Percentiles rank a stretch among this genome's conserved stretches.
Conservation (phyloP, 2,329 filamentous ascomycete species). For the Thermothelomyces thermophilus region DNA sequence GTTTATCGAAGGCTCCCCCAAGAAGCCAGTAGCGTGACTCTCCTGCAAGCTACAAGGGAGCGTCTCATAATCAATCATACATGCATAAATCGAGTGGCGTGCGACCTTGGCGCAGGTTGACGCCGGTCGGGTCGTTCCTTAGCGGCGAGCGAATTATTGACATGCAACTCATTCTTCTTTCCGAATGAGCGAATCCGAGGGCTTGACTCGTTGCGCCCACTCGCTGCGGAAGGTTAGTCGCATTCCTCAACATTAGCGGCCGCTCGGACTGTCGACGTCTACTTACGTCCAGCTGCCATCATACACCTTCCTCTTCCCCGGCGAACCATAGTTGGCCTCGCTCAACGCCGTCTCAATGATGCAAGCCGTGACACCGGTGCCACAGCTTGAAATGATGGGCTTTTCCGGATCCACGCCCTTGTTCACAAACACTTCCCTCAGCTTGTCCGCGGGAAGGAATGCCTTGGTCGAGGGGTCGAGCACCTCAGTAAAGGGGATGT, state of each 20-base stretch:
- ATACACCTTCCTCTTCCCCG: slow-evolving; percentile 68
- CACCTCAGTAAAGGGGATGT: slow-evolving; percentile 70
- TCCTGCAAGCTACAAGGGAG: background rate
- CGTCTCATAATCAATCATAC: slow-evolving; percentile 2
- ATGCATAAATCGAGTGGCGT: slow-evolving; percentile 1
- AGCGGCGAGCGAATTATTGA: background rate
- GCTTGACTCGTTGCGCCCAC: slow-evolving; percentile 60
- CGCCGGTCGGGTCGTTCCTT: background rate
- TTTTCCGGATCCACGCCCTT: slow-evolving; percentile 72
- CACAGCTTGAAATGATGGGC: slow-evolving; percentile 82
- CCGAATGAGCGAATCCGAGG: slow-evolving; percentile 55
- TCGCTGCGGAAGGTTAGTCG: slow-evolving; percentile 39
- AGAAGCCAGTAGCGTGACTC: background rate
- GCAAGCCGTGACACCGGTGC: slow-evolving; percentile 89
- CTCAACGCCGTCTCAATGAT: slow-evolving; percentile 82
- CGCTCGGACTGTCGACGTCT: background rate
- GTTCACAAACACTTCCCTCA: slow-evolving; percentile 69
- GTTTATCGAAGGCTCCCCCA: no score
- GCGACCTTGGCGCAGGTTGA: background rate
- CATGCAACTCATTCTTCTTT: slow-evolving; percentile 39
- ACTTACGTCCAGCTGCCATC: slow-evolving; percentile 98
- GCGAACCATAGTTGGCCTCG: slow-evolving; percentile 66
- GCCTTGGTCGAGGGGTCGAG: slow-evolving; percentile 79
- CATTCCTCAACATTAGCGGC: background rate
- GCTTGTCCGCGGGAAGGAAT: slow-evolving; percentile 63